Base-by-base conservation (phyloP, 2,329 filamentous ascomycete species). In the Ceratocystis eucalypticola region DNA sequence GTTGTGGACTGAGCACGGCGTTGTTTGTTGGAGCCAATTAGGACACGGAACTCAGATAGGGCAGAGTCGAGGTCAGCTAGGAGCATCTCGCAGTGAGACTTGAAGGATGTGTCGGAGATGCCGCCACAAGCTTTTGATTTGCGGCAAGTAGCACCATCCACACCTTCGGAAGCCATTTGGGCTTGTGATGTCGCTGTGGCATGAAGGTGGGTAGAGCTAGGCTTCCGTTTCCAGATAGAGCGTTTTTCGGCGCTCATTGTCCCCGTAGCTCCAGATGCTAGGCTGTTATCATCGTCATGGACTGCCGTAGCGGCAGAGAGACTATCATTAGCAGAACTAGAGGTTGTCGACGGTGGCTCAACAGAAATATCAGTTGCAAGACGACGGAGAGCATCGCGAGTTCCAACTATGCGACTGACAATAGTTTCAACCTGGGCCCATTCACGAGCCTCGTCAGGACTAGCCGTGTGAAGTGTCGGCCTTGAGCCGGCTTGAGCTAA, bases 191-290 rank as follows among this genome's bases (percentile, higher is more conserved):
- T 69, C 8, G 75, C 73, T 33, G 76, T 73, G 17, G 64, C 65
- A 22, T 66, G 46, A 1, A 79, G 72, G 2, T 77, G 74, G 22
- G 80, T 74, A 1, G 78, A 77, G 71, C 86, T 92, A 0, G 87
- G 80, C 76, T 96, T 96, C 61, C 93, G 85, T 75, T 91, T 96
- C 94, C 94, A 99, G 73, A 99, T 97, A 0, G 90, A 80, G 68
- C 55, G 55, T 85, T 83, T 63, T 37, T 63, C 63, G 61, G 25
- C 37, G 17, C 25, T 8, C 15, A 28, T 57, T 5, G 53, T 59
- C 5, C 33, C 57, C 12, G 57, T 55, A 37, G 48, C 20, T 20
- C 46, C 62, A 15, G 63, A 67, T 55, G 50, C 45, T 17, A 67
- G 17, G n/a, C 63, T 65, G 10, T 46, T 50, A 20, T 65, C 55